Base-by-base conservation (phyloP, 2,329 filamentous ascomycete genomes). In the Fusarium nisikadoi region DNA sequence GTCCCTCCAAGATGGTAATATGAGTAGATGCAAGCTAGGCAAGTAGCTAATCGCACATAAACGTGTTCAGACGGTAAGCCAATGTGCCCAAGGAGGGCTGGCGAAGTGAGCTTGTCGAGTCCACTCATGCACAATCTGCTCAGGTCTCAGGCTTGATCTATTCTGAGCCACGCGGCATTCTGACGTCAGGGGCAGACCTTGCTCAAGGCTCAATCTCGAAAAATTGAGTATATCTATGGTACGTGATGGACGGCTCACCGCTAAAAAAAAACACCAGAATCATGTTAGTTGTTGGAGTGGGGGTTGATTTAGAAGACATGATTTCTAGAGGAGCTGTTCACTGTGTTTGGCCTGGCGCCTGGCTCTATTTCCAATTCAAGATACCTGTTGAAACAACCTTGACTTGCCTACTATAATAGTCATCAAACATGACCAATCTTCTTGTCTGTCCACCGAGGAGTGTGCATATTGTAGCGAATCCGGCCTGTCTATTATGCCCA, bases 221-320 rank as follows among this genome's bases (percentile, higher is more conserved):
- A 50, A 39, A 38, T 49, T 42, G 35, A 38, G 53, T 66, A 38
- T 56, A 31, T 17, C 35, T 50, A 49, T 49, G 38, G 27, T 62
- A 56, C 38, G 29, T 35, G 43, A 36, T 29, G 33, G 56, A 39
- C 52, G 36, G 33, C 64, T 76, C 75, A 76, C 75, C 75, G 75
- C 75, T 73, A 62, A n/a, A 39, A 49, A 27, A 63, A 56, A 59
- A 33, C 61, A 50, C 59, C 50, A 62, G n/a, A 55, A 55, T 69
- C 38, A 46, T 70, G 42, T 59, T 33, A 56, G 43, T 31, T 27
- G 33, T 46, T 35, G 27, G 39, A 68, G 53, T 49, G 68, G 64
- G 46, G 59, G 46, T 36, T 47, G 42, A 27, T 33, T 46, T 53
- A 54, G 50, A 49, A 43, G 53, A 31, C 46, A 46, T 62, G 59